phyloP scores from a whole-genome alignment of 2,329 filamentous ascomycete species.

The Grosmannia clavigera region DNA sequence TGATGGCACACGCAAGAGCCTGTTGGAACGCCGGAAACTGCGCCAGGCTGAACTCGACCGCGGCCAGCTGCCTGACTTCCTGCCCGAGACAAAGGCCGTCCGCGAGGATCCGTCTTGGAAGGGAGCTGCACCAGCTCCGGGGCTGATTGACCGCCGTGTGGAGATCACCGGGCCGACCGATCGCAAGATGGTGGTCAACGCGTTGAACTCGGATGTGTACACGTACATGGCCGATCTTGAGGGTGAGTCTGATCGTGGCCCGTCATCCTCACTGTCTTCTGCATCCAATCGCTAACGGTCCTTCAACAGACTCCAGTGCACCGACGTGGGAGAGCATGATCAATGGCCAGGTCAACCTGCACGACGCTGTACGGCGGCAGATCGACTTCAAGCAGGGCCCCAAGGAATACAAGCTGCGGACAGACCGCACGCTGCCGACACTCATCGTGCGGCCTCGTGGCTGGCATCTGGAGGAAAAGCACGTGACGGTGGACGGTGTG shows the following conservation, averaged over 20 bases:
- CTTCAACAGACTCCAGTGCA: constrained; percentile 65
- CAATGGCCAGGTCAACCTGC: constrained; percentile 93
- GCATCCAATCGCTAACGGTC: neutral
- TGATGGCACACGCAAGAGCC: constrained; percentile 74
- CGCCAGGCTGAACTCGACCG: constrained; percentile 91
- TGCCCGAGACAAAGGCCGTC: constrained; percentile 90
- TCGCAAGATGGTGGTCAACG: constrained; percentile 98
- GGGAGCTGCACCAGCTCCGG: constrained; percentile 81
- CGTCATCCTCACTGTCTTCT: neutral
- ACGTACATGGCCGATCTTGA: constrained; percentile 99
- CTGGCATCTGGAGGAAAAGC: constrained; percentile 98
- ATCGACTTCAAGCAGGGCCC: constrained; percentile 91
- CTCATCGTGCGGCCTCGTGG: constrained; percentile 89
- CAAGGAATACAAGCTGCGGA: constrained; percentile 96
- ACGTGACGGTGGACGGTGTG: constrained; percentile 90
- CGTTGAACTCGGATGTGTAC: constrained; percentile 89
- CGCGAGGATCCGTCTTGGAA: constrained; percentile 91
- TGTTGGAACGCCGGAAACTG: constrained; percentile 74
- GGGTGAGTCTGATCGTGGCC: constrained; percentile 40
- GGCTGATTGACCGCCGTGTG: constrained; percentile 81
- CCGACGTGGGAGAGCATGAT: constrained; percentile 99
- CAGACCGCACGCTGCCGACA: constrained; percentile 72
- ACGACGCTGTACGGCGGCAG: constrained; percentile 86
- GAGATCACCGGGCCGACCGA: constrained; percentile 97
- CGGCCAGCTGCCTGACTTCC: constrained; percentile 80